Conservation (phyloP, 106 monocot species). For the Xerophyta viscosa region DNA sequence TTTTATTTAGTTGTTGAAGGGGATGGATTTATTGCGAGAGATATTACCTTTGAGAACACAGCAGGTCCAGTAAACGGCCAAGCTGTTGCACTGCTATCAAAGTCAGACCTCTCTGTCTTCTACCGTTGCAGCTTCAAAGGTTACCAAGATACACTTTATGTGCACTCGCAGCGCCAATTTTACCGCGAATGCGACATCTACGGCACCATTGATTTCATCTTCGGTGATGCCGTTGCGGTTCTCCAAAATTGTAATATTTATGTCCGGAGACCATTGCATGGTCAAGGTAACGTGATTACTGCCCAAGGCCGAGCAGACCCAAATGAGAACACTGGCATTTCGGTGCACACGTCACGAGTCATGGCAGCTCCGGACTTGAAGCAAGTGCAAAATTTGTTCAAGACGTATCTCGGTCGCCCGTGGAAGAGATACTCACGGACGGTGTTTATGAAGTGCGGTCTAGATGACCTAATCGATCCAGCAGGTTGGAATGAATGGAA, state of each 20-base stretch:
- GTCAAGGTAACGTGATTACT: constrained; percentile 13
- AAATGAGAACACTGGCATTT: constrained; percentile 12
- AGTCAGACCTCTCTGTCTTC: constrained; percentile 17
- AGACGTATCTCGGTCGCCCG: too few species aligned
- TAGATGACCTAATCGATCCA: too few species aligned
- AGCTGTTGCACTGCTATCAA: constrained; percentile 12
- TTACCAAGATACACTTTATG: constrained; percentile 22
- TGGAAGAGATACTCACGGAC: too few species aligned
- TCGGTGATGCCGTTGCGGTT: constrained; percentile 9
- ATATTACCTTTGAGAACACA: constrained; percentile 20
- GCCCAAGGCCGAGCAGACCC: constrained; percentile 9
- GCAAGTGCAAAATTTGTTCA: too few species aligned
- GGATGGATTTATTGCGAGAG: constrained; percentile 10
- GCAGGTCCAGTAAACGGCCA: constrained; percentile 18
- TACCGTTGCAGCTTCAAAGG: constrained; percentile 19
- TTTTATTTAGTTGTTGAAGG: constrained; percentile 1
- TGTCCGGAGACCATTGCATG: constrained; percentile 10
- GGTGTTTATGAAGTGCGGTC: too few species aligned
- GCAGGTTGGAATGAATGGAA: not conserved
- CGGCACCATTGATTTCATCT: constrained; percentile 22
- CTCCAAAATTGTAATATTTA: constrained; percentile 17
- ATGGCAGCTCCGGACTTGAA: constrained; percentile 9
- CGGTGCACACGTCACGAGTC: constrained; percentile 4
- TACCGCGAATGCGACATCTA: constrained; percentile 19
- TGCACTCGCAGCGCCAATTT: constrained; percentile 16